Evolutionary conservation across 2,329 filamentous ascomycete genomes (phyloP), one percentile per base, ranked within the genome.

Genomic region (Mariannaea elegans): DNA sequence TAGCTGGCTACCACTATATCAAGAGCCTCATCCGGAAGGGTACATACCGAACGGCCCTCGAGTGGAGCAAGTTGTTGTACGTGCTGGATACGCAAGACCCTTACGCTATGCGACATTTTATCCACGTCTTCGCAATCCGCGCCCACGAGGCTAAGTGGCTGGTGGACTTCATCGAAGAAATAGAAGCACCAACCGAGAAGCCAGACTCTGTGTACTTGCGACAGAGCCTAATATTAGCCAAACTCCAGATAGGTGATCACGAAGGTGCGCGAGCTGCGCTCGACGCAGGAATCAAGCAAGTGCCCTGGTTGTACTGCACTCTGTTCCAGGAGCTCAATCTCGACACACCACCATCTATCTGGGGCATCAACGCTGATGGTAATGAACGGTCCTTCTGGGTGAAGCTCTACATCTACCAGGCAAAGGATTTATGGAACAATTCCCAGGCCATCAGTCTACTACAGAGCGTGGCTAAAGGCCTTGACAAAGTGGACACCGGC

Each of bases 11-110:
- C 81, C 88, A 94, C 66, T 97, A 97, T 70, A 90, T 98, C 69
- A 87, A 86, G 67, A 95, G 92, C 65, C 81, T 99, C 19, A 84
- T 93, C 14, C 89, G 93, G 77, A 94, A 96, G 68, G 93, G 94
- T n/a, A 97, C 94, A 1, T 97, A 93, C 82, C 86, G 93, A 45
- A 98, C 95, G 1, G 93, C 93, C 0, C 87, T 97, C 46, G 95
- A 98, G 76, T 99, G 95, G 94, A 86, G 92, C 7, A 97, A 95
- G 77, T 78, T 98, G 6, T 81, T 97, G 9, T 82, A 96, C 27
- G 86, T 89, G 58, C 77, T 98, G 59, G 87, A 93, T 66, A 87
- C 88, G 46, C 79, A 82, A 4, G 95, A 99, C 72, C 93, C 93
- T 0, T 97, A 97, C 70, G 91, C 87, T 45, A 86, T 97, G 71